Conservation (phyloP, 768 basidiomycete genomes). For the Kwoniella sp. region DNA sequence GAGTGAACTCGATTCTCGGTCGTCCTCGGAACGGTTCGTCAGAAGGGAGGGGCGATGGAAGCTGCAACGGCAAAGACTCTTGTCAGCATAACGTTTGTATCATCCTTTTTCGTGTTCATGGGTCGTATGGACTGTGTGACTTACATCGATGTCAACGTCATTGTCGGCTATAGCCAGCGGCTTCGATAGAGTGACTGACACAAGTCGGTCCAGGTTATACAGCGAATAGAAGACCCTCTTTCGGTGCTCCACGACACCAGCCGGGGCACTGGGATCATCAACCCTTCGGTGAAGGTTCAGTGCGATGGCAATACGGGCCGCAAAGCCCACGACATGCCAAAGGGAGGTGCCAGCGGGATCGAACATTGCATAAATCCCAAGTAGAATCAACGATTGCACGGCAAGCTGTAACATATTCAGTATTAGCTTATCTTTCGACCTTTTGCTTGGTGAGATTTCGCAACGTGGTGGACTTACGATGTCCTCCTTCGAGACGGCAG, state of each 20-base stretch:
- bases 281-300: slow-evolving; percentile 33
- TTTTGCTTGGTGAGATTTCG: no score
- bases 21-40: slow-evolving; percentile 23
- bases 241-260: slow-evolving; percentile 22
- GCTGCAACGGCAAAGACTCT: slow-evolving; percentile 1
- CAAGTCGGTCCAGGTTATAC: slow-evolving; percentile 40
- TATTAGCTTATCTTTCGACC: not conserved
- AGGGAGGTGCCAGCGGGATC: slow-evolving; percentile 32
- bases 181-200: slow-evolving; percentile 31
- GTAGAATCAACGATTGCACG: slow-evolving; percentile 33
- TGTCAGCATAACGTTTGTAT: not conserved
- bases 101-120: not conserved
- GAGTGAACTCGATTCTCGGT: slow-evolving; percentile 26
- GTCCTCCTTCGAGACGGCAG: slow-evolving; percentile 28
- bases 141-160: slow-evolving; percentile 39
- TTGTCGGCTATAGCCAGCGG: slow-evolving; percentile 38
- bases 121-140: not conserved
- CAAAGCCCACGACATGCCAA: slow-evolving; percentile 43
- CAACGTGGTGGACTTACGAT: slow-evolving; percentile 28
- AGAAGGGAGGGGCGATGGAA: slow-evolving; percentile 22
- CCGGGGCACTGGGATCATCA: slow-evolving; percentile 19
- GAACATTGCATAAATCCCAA: slow-evolving; percentile 36
- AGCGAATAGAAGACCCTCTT: slow-evolving; percentile 35
- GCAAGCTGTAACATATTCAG: slow-evolving; percentile 21
- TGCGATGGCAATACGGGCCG: slow-evolving; percentile 29